Conservation (phyloP, 345 rosid genomes). For the Ricinus communis region DNA sequence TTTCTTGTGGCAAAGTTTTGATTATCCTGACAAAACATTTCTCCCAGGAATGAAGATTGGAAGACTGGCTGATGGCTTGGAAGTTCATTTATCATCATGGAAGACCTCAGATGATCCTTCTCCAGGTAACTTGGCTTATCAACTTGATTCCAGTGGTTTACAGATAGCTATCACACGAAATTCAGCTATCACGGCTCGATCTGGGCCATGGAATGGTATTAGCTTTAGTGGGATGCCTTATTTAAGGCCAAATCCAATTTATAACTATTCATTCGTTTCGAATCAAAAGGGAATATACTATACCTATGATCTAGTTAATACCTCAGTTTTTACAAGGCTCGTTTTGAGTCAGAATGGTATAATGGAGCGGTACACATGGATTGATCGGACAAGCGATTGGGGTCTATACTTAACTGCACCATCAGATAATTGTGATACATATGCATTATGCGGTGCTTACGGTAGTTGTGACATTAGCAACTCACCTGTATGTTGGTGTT, state of each 20-base stretch:
- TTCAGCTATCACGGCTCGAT: conserved; percentile 2
- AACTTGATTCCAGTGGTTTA: not conserved
- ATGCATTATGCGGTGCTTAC: conserved; percentile 21
- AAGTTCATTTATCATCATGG: not conserved
- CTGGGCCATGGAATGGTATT: conserved; percentile 27
- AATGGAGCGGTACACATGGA: not conserved
- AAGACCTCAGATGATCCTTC: conserved; percentile 26
- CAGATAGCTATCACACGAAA: not conserved
- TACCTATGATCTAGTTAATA: not conserved
- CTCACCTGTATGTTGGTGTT: conserved; percentile 18
- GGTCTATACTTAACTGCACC: not conserved
- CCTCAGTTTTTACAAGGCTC: not conserved
- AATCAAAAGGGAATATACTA: conserved; percentile 6
- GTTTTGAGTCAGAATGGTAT: not conserved
- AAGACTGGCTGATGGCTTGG: not conserved
- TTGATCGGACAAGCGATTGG: conserved; percentile 6
- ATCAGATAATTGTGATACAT: conserved; percentile 17
- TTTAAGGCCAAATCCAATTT: not conserved
- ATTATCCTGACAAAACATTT: conserved; percentile 22
- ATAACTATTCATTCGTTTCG: not conserved
- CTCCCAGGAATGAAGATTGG: conserved; percentile 27
- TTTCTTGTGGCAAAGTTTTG: conserved; percentile 28
- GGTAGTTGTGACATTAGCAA: not conserved
- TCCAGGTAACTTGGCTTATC: not conserved
- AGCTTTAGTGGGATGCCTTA: not conserved